Conservation (phyloP, 2,329 filamentous ascomycete species). For the Fulvia fulva region DNA sequence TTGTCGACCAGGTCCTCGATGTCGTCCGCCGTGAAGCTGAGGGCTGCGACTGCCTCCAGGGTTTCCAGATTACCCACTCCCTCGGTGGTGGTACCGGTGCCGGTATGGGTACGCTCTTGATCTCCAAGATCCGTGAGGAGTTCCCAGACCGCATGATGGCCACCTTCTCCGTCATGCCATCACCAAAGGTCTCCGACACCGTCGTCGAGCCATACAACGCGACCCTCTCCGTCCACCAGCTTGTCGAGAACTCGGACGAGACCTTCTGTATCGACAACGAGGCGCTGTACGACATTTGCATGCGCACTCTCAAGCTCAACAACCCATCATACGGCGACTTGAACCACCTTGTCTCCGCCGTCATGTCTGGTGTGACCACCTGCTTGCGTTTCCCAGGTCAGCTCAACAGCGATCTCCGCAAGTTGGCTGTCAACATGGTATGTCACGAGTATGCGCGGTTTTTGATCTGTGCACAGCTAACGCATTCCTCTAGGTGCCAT, state of each 20-base stretch:
- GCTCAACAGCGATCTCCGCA: conserved; percentile 99
- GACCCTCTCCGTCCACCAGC: conserved; percentile 96
- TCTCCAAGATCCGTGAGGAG: conserved; percentile 99
- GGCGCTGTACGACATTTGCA: conserved; percentile 99
- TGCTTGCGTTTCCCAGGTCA: conserved; percentile 99
- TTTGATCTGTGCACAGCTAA: no score
- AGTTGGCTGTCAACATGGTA: conserved; percentile 95
- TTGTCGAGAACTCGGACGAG: conserved; percentile 99
- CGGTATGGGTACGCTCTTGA: conserved; percentile 98
- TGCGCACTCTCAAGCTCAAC: conserved; percentile 97
- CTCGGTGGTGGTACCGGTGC: conserved; percentile 99
- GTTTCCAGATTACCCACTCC: conserved; percentile 99
- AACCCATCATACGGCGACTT: conserved; percentile 98
- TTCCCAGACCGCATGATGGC: conserved; percentile 99
- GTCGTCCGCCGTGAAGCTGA: conserved; percentile 98
- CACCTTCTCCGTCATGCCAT: conserved; percentile 97
- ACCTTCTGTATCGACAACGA: conserved; percentile 99
- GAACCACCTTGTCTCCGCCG: conserved; percentile 98
- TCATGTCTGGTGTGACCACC: conserved; percentile 99
- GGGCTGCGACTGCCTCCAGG: conserved; percentile 98
- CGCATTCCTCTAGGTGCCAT: conserved; percentile 63
- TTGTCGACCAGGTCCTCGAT: conserved; percentile 96
- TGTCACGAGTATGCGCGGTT: no score
- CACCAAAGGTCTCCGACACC: conserved; percentile 98
- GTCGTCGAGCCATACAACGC: conserved; percentile 99